Evolutionary conservation across 1,284 basidiomycete genomes (phyloP), one percentile per base, ranked within the genome.

Genomic region (Cerioporus squamosus): DNA sequence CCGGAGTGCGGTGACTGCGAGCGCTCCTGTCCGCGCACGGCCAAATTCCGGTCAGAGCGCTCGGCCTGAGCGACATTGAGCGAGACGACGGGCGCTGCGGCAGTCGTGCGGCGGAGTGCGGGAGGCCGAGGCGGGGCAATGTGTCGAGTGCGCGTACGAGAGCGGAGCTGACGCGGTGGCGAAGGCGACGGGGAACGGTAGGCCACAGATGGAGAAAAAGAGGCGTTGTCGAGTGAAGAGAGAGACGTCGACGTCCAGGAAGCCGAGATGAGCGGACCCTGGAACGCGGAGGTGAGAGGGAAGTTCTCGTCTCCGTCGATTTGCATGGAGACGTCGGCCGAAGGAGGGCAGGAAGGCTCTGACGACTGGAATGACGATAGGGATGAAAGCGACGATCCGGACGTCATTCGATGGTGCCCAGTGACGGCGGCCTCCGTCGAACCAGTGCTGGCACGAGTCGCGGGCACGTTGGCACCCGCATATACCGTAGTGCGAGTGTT

Each of bases 21-120:
- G 40, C 55, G 62, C 42, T 29, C 39, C 6, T 31, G n/a, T 24
- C 53, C 8, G n/a, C 29, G 44, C 5, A 29, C 29, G 10, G 5
- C 10, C 29, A 29, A 29, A 38, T 29, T 14, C 12, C 46, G 46
- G 43, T 46, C 20, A 4, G 54, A 45, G 31, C 58, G 57, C 33
- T 64, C 55, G 7, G 63, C 65, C 55, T 66, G 57, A 10, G 58
- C 63, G 31, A 63, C 45, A 22, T 63, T 59, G 36, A 65, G 51
- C 17, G 63, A 66, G 12, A 66, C 59, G 39, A 66, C 60, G n/a
- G 65, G 65, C 3, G 57, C 63, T 0, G 65, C 65, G 17, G 57
- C 53, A 14, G 54, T 39, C 7, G 48, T 57, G 20, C 55, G 55
- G 24, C 53, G 60, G 29, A 52, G 40, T 9, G 53, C 36, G 7